Conservation (phyloP, 1,139 yeast genomes). For the Saccharomyces hybrid region DNA sequence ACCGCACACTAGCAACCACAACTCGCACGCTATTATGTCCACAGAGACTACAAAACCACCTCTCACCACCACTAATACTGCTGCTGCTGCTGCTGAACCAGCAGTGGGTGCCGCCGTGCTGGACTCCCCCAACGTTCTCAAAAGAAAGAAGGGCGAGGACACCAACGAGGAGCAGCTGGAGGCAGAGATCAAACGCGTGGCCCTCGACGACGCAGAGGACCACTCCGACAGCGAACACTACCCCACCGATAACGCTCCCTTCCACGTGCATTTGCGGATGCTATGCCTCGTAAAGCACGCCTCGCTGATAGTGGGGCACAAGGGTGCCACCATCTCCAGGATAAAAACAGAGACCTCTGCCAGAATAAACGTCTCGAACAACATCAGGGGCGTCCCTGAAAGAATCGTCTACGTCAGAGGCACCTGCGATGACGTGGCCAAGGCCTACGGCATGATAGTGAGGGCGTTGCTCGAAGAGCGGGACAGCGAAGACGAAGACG, state of each 20-base stretch:
- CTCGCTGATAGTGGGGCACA: constrained; percentile 65
- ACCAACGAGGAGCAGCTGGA: constrained; percentile 7
- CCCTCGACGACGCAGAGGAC: constrained; percentile 9
- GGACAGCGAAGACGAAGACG: constrained; percentile 45
- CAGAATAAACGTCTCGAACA: constrained; percentile 70
- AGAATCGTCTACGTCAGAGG: constrained; percentile 74
- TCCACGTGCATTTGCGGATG: constrained; percentile 59
- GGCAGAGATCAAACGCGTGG: constrained; percentile 12
- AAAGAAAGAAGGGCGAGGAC: constrained; percentile 10
- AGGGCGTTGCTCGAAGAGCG: constrained; percentile 54
- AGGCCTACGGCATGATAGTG: constrained; percentile 69
- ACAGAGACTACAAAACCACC: not conserved
- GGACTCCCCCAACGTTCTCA: constrained; percentile 5
- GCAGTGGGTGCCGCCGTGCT: not conserved
- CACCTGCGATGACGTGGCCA: constrained; percentile 70
- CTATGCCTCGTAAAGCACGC: constrained; percentile 75
- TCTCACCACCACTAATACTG: not conserved
- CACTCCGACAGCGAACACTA: constrained; percentile 3
- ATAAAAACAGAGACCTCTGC: constrained; percentile 61
- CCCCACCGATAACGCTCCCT: constrained; percentile 22
- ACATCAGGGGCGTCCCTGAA: constrained; percentile 64
- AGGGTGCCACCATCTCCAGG: constrained; percentile 63
- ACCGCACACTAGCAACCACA: not conserved
- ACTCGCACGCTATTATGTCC: not conserved
- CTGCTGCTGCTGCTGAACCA: not conserved